Conservation (phyloP, 768 basidiomycete species). For the Agrocybe praecox region DNA sequence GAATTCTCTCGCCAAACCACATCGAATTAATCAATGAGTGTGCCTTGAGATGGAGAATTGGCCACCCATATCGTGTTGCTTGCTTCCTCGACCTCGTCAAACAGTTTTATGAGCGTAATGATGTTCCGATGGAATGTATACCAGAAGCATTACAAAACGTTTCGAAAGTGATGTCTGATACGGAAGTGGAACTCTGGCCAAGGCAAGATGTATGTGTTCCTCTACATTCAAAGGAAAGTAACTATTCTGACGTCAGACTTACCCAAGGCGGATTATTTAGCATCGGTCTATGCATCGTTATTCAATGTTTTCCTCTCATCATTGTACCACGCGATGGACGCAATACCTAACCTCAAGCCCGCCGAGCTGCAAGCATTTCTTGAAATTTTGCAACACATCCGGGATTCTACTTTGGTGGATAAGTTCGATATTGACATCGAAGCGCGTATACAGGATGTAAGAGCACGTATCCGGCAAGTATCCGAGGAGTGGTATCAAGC, state of each 20-base stretch:
- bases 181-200: conserved; percentile 77
- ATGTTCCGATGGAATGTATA: conserved; percentile 94
- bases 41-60: conserved; percentile 87
- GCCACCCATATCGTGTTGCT: conserved; percentile 72
- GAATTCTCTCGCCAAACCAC: conserved; percentile 81
- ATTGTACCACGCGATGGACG: conserved; percentile 83
- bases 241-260: background rate
- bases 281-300: conserved; percentile 67
- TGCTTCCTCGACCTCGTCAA: conserved; percentile 87
- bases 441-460: conserved; percentile 67
- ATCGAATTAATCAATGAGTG: conserved; percentile 87
- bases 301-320: conserved; percentile 88
- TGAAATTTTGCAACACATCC: conserved; percentile 69
- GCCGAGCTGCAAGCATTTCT: conserved; percentile 69
- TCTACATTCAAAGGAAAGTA: background rate
- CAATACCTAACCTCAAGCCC: conserved; percentile 71
- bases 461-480: conserved; percentile 63
- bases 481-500: conserved; percentile 62
- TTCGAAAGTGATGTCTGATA: conserved; percentile 69
- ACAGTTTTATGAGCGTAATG: conserved; percentile 83
- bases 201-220: conserved; percentile 70
- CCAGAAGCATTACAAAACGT: conserved; percentile 85
- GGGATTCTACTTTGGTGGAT: conserved; percentile 68
- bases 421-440: conserved; percentile 75
- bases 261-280: conserved; percentile 72